Base-by-base conservation (phyloP, 1,284 basidiomycete genomes). In the Mrakiaceae sp. region DNA sequence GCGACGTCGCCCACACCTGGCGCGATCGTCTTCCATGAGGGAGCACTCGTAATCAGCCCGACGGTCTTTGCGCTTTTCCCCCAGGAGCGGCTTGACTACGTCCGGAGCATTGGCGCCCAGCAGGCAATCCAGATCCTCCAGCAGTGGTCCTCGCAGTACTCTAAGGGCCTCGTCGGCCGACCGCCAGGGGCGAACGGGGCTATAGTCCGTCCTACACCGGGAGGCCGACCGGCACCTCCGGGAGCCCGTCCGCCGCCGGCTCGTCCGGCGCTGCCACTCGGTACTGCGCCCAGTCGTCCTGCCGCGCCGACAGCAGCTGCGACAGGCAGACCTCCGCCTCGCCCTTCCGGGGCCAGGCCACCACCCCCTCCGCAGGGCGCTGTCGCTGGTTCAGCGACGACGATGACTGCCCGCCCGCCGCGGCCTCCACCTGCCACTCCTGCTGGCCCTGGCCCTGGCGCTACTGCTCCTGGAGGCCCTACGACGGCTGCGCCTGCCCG, bases 1-100 rank as follows among this genome's bases (percentile, higher is more conserved):
- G 74, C 46, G 50, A 74, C 67, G 64, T 75, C 72, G 46, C 74
- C 78, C 50, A 78, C 70, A 76, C 83, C 79, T 76, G 84, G 81
- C 70, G 89, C 79, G 40, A 91, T 95, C 77, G 84, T 90, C 43
- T 78, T 94, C 42, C 89, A 94, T 70, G 86, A 90, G 70, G 86
- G 88, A 66, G 87, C 83, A 60, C 83, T 95, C 43, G 84, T 90
- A 69, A 82, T 95, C 49, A 88, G 88, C 71, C 91, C 91, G 2
- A 80, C 82, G 42, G 87, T 95, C 52, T 95, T 95, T 73, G 83
- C 86, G 5, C 85, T 86, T 67, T 81, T 95, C 9, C 84, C 85
- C 1, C 78, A 81, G 47, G 85, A 86, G 66, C 86, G 88, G 74
- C 76, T 95, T 58, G 81, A 80, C 64, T 85, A 88, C 63, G 79